Evolutionary conservation across 1,139 yeast genomes (phyloP).

Genomic region (Scheffersomyces illinoinensis): DNA sequence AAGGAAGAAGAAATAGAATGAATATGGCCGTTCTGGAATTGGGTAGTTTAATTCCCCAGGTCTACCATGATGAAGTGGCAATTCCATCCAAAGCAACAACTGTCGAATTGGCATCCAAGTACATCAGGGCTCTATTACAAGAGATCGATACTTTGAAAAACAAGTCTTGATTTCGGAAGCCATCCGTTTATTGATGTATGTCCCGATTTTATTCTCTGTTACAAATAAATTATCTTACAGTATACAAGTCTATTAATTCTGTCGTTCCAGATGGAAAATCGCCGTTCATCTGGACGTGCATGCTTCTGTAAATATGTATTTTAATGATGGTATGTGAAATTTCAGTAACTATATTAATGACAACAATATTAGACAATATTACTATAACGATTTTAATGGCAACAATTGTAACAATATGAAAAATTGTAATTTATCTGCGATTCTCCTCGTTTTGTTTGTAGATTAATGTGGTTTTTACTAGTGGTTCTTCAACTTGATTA

Average conservation of each 20-base stretch:
- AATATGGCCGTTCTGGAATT: slow-evolving; percentile 81
- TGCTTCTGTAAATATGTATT: background rate
- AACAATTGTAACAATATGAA: background rate
- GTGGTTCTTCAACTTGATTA: background rate
- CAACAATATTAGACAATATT: background rate
- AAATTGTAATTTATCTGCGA: background rate
- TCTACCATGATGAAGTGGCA: slow-evolving; percentile 54
- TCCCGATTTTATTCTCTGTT: background rate
- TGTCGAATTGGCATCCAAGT: slow-evolving; percentile 81
- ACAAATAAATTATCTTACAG: background rate
- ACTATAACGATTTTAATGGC: background rate
- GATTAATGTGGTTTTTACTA: too few relatives aligned
- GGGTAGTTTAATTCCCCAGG: slow-evolving; percentile 65
- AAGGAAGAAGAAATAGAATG: slow-evolving; percentile 91
- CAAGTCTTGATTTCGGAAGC: background rate
- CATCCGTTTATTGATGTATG: background rate
- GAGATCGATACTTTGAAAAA: slow-evolving; percentile 40
- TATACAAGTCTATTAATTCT: background rate
- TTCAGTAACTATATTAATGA: background rate
- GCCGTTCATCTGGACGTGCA: background rate
- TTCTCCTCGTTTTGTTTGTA: too few relatives aligned
- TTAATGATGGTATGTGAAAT: background rate
- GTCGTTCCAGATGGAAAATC: background rate
- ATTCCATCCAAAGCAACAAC: slow-evolving; percentile 91
- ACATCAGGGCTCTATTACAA: slow-evolving; percentile 54